phyloP scores from a whole-genome alignment of 768 basidiomycete species.

The Suillus occidentalis region DNA sequence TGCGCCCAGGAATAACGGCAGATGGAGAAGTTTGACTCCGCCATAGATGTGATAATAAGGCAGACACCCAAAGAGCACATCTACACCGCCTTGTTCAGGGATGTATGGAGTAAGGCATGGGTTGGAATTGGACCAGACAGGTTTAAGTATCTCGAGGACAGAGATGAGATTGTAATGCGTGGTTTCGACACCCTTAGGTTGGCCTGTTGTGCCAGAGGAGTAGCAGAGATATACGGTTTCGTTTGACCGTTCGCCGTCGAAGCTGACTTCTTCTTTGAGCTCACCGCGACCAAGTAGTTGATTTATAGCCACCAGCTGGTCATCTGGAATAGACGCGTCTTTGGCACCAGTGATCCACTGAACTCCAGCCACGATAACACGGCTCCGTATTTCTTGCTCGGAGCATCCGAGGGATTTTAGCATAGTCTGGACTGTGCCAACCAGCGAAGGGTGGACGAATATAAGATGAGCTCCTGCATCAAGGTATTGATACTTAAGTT shows the following conservation, averaged over 20 bases:
- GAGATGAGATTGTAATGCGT: conserved; percentile 70
- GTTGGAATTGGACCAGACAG: conserved; percentile 42
- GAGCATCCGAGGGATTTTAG: conserved; percentile 50
- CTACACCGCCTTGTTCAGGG: conserved; percentile 22
- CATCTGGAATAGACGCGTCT: conserved; percentile 19
- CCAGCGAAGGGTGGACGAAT: conserved; percentile 62
- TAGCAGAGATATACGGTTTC: conserved; percentile 71
- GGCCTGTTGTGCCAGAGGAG: conserved; percentile 69
- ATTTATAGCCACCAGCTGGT: conserved; percentile 35
- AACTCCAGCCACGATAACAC: conserved; percentile 57
- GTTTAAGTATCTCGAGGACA: conserved; percentile 50
- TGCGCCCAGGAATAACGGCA: conserved; percentile 50
- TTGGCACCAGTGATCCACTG: conserved; percentile 41
- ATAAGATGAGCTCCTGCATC: conserved; percentile 66
- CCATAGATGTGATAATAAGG: conserved; percentile 62
- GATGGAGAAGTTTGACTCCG: conserved; percentile 60
- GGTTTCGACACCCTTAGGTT: conserved; percentile 73
- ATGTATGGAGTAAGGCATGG: conserved; percentile 25
- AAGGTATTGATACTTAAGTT: conserved; percentile 69
- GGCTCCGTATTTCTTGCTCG: conserved; percentile 45
- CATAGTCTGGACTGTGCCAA: conserved; percentile 56
- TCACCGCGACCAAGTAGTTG: conserved; percentile 46
- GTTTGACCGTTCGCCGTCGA: conserved; percentile 49
- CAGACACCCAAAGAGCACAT: conserved; percentile 61
- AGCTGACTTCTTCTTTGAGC: conserved; percentile 52